phyloP scores from a whole-genome alignment of 345 rosid species.

The Rhodamnia rubescens region DNA sequence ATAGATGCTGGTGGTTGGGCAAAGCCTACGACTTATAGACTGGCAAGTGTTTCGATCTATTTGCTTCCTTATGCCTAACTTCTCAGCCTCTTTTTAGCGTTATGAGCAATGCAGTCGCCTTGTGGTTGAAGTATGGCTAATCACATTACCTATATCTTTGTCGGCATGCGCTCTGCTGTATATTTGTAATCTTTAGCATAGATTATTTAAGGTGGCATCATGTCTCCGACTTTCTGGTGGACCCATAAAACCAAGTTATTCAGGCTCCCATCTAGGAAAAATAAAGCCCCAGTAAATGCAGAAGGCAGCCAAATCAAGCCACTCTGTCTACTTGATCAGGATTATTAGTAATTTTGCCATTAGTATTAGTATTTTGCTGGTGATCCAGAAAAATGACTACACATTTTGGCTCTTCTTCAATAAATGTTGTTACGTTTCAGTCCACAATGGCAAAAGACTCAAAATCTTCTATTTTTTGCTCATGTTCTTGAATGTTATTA shows the following conservation, averaged over 20 bases:
- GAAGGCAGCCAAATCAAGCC: not conserved
- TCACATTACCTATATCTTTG: not conserved
- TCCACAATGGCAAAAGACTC: not conserved
- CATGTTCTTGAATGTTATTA: not conserved
- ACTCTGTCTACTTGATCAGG: not conserved
- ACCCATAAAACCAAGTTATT: not conserved
- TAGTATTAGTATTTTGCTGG: not conserved
- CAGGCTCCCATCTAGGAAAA: not conserved
- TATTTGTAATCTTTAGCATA: not conserved
- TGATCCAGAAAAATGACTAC: not conserved
- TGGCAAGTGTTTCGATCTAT: slow-evolving; percentile 35
- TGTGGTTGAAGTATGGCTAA: not conserved
- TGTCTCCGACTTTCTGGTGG: not conserved
- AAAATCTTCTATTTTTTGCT: not conserved
- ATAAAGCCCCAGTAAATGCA: not conserved
- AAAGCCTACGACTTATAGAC: slow-evolving; percentile 56
- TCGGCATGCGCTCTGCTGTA: not conserved
- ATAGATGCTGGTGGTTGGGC: slow-evolving; percentile 48
- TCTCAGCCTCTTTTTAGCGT: not conserved
- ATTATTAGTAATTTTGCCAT: not conserved
- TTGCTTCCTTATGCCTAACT: not conserved
- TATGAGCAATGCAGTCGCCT: not conserved
- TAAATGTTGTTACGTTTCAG: not conserved
- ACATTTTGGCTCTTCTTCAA: not conserved
- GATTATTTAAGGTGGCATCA: not conserved